Conservation (phyloP, 306 rosid genomes). For the Glycine latifolia region DNA sequence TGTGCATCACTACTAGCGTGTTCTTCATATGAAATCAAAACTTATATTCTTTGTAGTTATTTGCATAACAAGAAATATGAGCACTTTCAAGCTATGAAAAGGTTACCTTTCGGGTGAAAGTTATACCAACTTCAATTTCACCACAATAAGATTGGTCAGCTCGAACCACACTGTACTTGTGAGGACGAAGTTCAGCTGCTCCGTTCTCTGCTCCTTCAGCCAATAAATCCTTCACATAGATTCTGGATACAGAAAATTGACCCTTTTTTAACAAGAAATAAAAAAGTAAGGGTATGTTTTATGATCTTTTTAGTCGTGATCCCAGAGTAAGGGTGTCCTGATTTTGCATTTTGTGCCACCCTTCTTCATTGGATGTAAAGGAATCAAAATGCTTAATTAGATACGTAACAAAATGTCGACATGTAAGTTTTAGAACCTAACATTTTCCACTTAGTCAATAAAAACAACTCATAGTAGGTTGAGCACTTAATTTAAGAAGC, state of each 20-base stretch:
- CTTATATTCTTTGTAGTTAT: background rate
- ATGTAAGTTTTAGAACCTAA: slow-evolving; percentile 4
- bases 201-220: slow-evolving; percentile 72
- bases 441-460: background rate
- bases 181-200: slow-evolving; percentile 56
- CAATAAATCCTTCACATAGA: slow-evolving; percentile 65
- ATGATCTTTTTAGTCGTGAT: slow-evolving; percentile 3
- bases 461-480: background rate
- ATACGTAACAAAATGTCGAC: background rate
- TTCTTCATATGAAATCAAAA: slow-evolving; percentile 30
- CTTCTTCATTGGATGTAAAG: slow-evolving; percentile 13
- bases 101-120: slow-evolving; percentile 66
- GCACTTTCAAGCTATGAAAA: background rate
- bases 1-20: background rate
- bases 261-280: slow-evolving; percentile 13
- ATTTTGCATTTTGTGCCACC: slow-evolving; percentile 1
- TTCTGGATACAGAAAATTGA: slow-evolving; percentile 33
- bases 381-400: background rate
- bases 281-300: background rate
- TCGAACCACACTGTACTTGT: slow-evolving; percentile 68
- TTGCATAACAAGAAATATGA: slow-evolving; percentile 30
- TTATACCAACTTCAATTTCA: slow-evolving; percentile 77
- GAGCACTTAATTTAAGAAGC: slow-evolving; percentile 7
- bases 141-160: slow-evolving; percentile 67
- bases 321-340: background rate